These are phyloP conservation scores for Fusarium sp. DNA, from an alignment of 2,329 filamentous ascomycete genomes.

Conservation along the genomic window DNA sequence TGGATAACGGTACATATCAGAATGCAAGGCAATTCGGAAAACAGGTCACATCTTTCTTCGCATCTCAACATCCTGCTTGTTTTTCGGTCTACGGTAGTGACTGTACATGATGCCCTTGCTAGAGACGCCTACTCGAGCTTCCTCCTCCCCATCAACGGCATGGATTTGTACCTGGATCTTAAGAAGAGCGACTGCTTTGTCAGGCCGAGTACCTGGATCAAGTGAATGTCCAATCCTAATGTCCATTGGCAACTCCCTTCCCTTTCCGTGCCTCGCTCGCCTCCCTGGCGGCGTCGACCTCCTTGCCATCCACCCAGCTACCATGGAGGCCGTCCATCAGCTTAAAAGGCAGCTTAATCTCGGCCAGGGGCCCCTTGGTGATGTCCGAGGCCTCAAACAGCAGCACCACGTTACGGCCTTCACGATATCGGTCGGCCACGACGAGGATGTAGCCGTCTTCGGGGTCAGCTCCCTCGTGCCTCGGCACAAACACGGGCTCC, in stretches of 20 bases:
- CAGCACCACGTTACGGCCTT: conserved; percentile 1
- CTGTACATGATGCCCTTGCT: neutral
- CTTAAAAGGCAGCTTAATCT: conserved; percentile 1
- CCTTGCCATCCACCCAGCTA: conserved; percentile 10
- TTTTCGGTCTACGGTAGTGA: neutral
- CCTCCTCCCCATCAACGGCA: neutral
- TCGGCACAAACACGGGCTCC: conserved; percentile 8
- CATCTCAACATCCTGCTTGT: neutral
- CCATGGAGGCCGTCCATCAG: conserved; percentile 9
- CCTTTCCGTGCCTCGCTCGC: conserved; percentile 2
- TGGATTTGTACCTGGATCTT: neutral
- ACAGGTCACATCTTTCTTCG: neutral
- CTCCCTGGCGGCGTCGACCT: conserved; percentile 3
- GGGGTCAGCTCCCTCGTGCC: neutral
- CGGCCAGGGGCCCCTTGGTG: neutral
- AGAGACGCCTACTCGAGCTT: neutral
- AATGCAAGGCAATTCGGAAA: neutral
- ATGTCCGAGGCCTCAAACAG: conserved; percentile 1
- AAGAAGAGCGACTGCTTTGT: neutral
- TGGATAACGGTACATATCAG: neutral
- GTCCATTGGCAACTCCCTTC: neutral
- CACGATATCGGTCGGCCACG: neutral
- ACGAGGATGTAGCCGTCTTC: conserved; percentile 6
- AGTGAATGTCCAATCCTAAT: neutral
- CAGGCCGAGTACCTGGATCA: neutral